These are phyloP conservation scores for Jaltomata sinuosa DNA, from an alignment of 257 asterid species.

Conservation along the genomic window DNA sequence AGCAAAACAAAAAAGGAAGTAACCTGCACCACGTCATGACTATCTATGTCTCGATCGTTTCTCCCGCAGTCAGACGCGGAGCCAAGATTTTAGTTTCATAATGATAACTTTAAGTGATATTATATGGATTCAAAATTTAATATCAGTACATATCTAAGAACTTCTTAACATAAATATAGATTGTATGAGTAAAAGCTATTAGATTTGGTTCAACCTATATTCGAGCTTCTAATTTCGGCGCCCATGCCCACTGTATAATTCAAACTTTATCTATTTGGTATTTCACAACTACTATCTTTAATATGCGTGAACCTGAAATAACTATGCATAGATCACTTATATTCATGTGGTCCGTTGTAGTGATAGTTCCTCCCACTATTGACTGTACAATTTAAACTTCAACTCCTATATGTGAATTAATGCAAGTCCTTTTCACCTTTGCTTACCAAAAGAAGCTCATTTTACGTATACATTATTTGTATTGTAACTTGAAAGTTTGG, in stretches of 20 bases:
- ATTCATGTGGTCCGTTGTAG: neutral
- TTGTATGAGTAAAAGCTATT: neutral
- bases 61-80: too few species aligned
- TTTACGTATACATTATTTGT: too few species aligned
- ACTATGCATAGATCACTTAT: neutral
- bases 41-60: too few species aligned
- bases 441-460: neutral
- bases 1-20: too few species aligned
- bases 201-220: fast-evolving
- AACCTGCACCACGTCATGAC: too few species aligned
- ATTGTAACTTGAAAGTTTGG: too few species aligned
- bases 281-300: neutral
- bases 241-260: neutral
- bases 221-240: neutral
- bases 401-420: neutral
- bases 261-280: neutral
- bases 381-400: neutral
- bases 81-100: too few species aligned
- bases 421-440: neutral
- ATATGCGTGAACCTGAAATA: neutral
- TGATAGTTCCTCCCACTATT: neutral
- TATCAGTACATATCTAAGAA: neutral
- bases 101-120: neutral
- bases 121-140: neutral
- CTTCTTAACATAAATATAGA: neutral